These are phyloP conservation scores for Guyanaporus albipodus DNA, from an alignment of 768 basidiomycete species.

Conservation along the genomic window DNA sequence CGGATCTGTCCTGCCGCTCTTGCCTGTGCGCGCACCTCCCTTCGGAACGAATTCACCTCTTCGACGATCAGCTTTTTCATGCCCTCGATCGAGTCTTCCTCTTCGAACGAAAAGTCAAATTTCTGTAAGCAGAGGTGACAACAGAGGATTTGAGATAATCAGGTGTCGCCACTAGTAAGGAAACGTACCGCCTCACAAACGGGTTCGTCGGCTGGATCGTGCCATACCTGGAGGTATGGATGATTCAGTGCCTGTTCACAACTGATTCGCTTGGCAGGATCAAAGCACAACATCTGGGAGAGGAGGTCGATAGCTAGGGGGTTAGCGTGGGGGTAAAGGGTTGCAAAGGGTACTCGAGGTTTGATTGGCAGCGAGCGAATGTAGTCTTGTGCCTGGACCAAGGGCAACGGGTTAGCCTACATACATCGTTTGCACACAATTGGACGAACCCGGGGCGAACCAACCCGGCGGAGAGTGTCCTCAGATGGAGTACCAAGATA, in stretches of 20 bases:
- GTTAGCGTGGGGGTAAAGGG: slow-evolving; percentile 91
- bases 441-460: slow-evolving; percentile 78
- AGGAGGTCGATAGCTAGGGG: slow-evolving; percentile 92
- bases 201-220: slow-evolving; percentile 95
- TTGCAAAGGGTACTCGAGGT: slow-evolving; percentile 87
- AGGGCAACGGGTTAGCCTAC: slow-evolving; percentile 2
- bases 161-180: background rate
- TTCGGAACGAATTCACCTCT: slow-evolving; percentile 86
- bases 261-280: slow-evolving; percentile 93
- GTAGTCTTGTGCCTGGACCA: slow-evolving; percentile 87
- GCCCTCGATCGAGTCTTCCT: slow-evolving; percentile 93
- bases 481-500: slow-evolving; percentile 98
- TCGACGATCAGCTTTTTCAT: slow-evolving; percentile 96
- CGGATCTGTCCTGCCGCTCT: slow-evolving; percentile 68
- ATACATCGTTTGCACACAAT: background rate
- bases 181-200: slow-evolving; percentile 65
- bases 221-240: slow-evolving; percentile 95
- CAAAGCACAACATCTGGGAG: slow-evolving; percentile 88
- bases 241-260: slow-evolving; percentile 95
- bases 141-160: too few species aligned
- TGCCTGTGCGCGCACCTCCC: slow-evolving; percentile 84
- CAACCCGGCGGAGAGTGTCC: slow-evolving; percentile 92
- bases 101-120: slow-evolving; percentile 96
- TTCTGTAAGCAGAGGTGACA: too few species aligned
- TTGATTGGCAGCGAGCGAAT: slow-evolving; percentile 98